Conservation (phyloP, 2,329 filamentous ascomycete genomes). For the Alternaria arbusti region DNA sequence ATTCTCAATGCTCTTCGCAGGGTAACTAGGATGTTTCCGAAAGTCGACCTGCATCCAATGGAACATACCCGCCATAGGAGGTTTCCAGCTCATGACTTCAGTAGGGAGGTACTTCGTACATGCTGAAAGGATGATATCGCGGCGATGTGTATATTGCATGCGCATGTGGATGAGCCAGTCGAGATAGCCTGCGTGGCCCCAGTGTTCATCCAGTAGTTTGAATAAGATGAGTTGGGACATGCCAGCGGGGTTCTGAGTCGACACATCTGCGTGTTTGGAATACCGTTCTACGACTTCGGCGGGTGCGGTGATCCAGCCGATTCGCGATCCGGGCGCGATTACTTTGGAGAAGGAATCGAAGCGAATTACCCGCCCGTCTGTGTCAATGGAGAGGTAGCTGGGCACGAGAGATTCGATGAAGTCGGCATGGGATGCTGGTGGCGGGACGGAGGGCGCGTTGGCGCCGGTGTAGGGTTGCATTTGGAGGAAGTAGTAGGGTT, state of each 20-base stretch:
- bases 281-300: conserved; percentile 85
- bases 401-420: conserved; percentile 79
- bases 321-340: conserved; percentile 77
- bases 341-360: conserved; percentile 96
- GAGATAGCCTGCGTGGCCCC: conserved; percentile 91
- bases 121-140: conserved; percentile 77
- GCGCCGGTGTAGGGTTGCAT: conserved; percentile 75
- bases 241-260: conserved; percentile 84
- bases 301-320: conserved; percentile 89
- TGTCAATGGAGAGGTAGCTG: conserved; percentile 78
- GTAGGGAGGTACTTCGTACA: conserved; percentile 79
- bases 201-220: conserved; percentile 90
- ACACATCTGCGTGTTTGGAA: conserved; percentile 80
- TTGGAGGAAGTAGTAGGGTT: conserved; percentile 94
- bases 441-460: conserved; percentile 58
- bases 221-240: conserved; percentile 83
- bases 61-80: conserved; percentile 93
- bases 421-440: conserved; percentile 68
- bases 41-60: conserved; percentile 78
- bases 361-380: conserved; percentile 85
- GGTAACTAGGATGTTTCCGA: conserved; percentile 67
- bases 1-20: conserved; percentile 58
- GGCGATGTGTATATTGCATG: conserved; percentile 77
- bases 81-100: conserved; percentile 78
- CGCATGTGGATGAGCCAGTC: conserved; percentile 87